Evolutionary conservation across 1,284 basidiomycete species (phyloP), one percentile per base, ranked within the genome.

Genomic region (Sanghuangporus sanghuang): DNA sequence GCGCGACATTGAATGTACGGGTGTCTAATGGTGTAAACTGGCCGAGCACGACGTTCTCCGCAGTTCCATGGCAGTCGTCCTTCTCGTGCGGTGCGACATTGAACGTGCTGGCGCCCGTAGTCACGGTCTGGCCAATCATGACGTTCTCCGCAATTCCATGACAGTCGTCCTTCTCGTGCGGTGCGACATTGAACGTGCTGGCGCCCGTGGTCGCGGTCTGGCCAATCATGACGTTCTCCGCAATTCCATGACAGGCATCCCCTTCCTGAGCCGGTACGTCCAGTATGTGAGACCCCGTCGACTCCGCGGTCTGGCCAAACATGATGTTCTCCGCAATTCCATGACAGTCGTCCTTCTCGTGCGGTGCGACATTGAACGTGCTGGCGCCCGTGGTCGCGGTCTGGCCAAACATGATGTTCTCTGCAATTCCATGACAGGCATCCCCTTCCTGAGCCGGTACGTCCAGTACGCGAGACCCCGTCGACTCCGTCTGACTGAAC

Each of bases 191-290:
- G 65, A 98, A 88, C 61, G 98, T 96, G 42, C 96, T 98, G 27
- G 96, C 95, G 27, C 96, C 98, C 11, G 96, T 99, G 11, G 96
- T 98, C 68, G 96, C 96, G 75, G 98, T 96, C 79, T 96, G 96
- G 54, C 96, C 96, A 70, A 92, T 83, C 81, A 98, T 98, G 44
- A 96, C 97, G 82, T 97, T 96, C 76, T 88, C 87, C 16, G 96
- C 95, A 66, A 98, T 95, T 70, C 98, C 95, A 76, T 97, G 95
- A 73, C 96, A 96, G n/a, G n/a, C n/a, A n/a, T n/a, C n/a, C n/a
- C n/a, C n/a, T n/a, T n/a, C n/a, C n/a, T n/a, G n/a, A n/a, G n/a
- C n/a, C n/a, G n/a, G n/a, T n/a, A n/a, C n/a, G n/a, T n/a, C n/a
- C n/a, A n/a, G n/a, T n/a, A n/a, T n/a, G n/a, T n/a, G n/a, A n/a